Base-by-base conservation (phyloP, 1,284 basidiomycete genomes). In the Tetrapyrgos nigripes region DNA sequence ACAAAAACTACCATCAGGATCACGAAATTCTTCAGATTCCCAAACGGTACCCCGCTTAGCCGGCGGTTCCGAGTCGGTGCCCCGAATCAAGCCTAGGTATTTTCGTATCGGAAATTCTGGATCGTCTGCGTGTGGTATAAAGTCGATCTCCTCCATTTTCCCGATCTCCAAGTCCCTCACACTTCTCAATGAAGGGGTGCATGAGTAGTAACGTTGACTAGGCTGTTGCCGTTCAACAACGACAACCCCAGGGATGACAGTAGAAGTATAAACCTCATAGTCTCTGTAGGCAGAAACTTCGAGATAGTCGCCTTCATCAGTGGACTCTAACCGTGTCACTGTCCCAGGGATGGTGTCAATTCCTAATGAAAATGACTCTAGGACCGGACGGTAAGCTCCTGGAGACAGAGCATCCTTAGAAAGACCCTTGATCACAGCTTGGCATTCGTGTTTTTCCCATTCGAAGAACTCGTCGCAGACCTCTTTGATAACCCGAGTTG, bases 1-100 rank as follows among this genome's bases (percentile, higher is more conserved):
- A 27, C 17, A 19, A 23, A 8, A 70, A 76, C 64, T 55, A 83
- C 81, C 61, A 59, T 83, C 81, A 1, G 79, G 79, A 63, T 82
- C 76, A 3, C 54, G 56, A 53, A 72, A 72, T 4, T 69, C 64
- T 3, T 56, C 58, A n/a, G n/a, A n/a, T 56, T 78, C 74, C 80
- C 80, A 82, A 2, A 55, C 64, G 45, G 77, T 71, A 0, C 21
- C 19, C 2, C 50, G 35, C 47, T 73, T 73, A n/a, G n/a, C n/a
- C n/a, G n/a, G n/a, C n/a, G n/a, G n/a, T n/a, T n/a, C n/a, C n/a
- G n/a, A n/a, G n/a, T n/a, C n/a, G n/a, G n/a, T n/a, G n/a, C n/a
- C n/a, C n/a, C n/a, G n/a, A n/a, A n/a, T n/a, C n/a, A n/a, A n/a
- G 3, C 50, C 13, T 2, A 76, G 59, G 53, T 72, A 76, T n/a